Conservation (phyloP, 257 asterid species). For the Datura wrightii region DNA sequence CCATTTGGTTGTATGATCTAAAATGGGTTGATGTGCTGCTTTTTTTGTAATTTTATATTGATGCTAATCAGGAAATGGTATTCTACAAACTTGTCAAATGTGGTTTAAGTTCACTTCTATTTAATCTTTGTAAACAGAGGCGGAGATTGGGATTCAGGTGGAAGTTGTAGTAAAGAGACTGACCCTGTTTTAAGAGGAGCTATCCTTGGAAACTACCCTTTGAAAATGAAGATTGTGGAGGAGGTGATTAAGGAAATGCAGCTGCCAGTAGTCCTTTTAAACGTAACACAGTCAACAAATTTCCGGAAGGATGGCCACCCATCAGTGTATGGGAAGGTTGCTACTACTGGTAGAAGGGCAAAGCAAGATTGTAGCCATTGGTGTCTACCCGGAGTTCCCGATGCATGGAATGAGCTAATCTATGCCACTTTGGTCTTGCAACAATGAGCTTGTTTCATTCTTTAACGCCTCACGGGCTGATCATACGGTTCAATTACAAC, state of each 20-base stretch:
- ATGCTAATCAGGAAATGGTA: background rate
- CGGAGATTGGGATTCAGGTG: slow-evolving; percentile 99
- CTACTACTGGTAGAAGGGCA: slow-evolving; percentile 55
- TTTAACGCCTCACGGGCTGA: background rate
- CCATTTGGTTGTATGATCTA: background rate
- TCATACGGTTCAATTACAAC: background rate
- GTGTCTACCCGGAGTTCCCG: slow-evolving; percentile 99
- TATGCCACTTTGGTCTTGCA: slow-evolving; percentile 65
- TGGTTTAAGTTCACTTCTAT: background rate
- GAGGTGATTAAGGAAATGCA: slow-evolving; percentile 64
- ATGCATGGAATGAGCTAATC: slow-evolving; percentile 95
- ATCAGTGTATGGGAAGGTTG: slow-evolving; percentile 77
- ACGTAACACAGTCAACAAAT: slow-evolving; percentile 79
- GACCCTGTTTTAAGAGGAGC: slow-evolving; percentile 74
- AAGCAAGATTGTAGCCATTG: slow-evolving; percentile 98
- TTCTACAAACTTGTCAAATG: background rate
- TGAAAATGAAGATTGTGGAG: slow-evolving; percentile 81
- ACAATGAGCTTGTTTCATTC: slow-evolving; percentile 36
- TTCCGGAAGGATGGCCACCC: slow-evolving; percentile 97
- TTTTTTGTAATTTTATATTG: background rate
- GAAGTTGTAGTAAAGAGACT: slow-evolving; percentile 79
- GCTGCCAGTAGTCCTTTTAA: slow-evolving; percentile 64
- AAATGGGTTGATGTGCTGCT: background rate
- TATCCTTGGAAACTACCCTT: slow-evolving; percentile 75
- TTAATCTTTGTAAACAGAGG: slow-evolving; percentile 61